Evolutionary conservation across 495 filamentous ascomycete species (phyloP), one percentile per base, ranked within the genome.

Genomic region (Talaromyces trachyspermus): DNA sequence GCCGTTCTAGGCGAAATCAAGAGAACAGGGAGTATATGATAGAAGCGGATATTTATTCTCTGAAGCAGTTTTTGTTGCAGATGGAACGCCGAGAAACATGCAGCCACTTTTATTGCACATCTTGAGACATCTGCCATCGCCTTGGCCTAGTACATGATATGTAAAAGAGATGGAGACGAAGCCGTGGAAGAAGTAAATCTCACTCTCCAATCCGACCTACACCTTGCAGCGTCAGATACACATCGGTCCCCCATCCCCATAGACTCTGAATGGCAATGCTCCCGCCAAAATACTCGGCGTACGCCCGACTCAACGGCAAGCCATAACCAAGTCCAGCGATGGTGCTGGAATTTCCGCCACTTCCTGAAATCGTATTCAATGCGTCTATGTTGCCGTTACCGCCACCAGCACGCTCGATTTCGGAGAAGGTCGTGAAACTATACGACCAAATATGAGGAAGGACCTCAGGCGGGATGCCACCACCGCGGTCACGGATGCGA

Each of bases 211-310:
- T 77, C 60, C 73, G 84, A 3, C 87, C 89, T 29, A 98, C 83
- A 9, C 92, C 92, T 61, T 88, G 86, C 54, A 98, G 58, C 33
- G 77, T 84, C 48, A 90, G 51, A 62, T 89, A 90, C 11, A 90
- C 86, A 71, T 90, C 79, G 44, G 84, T 82, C 2, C 92, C 92
- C 92, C 92, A 98, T 11, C 92, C 92, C 74, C 85, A 95, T 26
- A 96, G 60, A 57, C 88, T 95, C 74, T 97, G 92, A 48, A 98
- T 82, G 6, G 79, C 80, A 52, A 98, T 89, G n/a, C 91, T 88
- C 1, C 92, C 92, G 2, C 92, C 92, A 72, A 98, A 98, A 58
- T 97, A 96, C 68, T 98, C 90, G 0, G 92, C 92, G 66, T 98
- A 98, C 0, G 92, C 91, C 53, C 92, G 77, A 43, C 89, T 88